Percentiles rank a stretch among this genome's conserved stretches.
phyloP scores from a whole-genome alignment of 805 yeast species.

The Saturnispora quitensis region DNA sequence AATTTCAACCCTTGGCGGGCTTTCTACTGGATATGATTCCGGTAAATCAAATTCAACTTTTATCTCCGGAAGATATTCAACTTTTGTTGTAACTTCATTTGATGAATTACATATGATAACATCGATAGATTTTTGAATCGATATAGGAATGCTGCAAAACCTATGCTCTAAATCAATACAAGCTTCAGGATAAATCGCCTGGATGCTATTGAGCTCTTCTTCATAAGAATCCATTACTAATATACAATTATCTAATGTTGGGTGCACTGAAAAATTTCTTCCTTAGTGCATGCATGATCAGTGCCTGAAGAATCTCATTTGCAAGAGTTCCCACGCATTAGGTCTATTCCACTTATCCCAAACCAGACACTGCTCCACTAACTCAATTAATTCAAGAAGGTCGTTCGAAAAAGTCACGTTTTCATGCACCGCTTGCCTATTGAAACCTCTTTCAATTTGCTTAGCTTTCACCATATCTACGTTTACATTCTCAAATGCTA shows the following conservation, averaged over 20 bases:
- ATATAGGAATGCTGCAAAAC: conserved; percentile 26
- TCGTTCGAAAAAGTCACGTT: not conserved
- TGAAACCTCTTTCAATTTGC: not conserved
- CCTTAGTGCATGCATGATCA: not conserved
- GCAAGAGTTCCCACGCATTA: conserved; percentile 3
- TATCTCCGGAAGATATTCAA: conserved; percentile 28
- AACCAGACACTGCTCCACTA: conserved; percentile 3
- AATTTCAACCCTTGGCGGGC: conserved; percentile 25
- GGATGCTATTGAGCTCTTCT: conserved; percentile 35
- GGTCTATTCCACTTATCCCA: conserved; percentile 9
- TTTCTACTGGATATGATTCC: conserved; percentile 27
- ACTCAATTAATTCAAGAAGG: not conserved
- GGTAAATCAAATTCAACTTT: conserved; percentile 27
- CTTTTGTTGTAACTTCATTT: not conserved
- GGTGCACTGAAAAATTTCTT: not conserved
- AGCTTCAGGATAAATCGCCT: conserved; percentile 35
- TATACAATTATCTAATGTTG: not conserved
- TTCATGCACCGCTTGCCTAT: not conserved
- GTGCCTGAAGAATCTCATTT: conserved; percentile 4
- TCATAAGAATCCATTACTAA: conserved; percentile 12
- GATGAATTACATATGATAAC: conserved; percentile 13
- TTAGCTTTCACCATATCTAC: not conserved
- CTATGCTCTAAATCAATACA: conserved; percentile 2
- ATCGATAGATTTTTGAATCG: conserved; percentile 16
- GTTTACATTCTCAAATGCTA: conserved; percentile 3